Base-by-base conservation (phyloP, 163 green algal genomes). In the Chlorella variabilis region DNA sequence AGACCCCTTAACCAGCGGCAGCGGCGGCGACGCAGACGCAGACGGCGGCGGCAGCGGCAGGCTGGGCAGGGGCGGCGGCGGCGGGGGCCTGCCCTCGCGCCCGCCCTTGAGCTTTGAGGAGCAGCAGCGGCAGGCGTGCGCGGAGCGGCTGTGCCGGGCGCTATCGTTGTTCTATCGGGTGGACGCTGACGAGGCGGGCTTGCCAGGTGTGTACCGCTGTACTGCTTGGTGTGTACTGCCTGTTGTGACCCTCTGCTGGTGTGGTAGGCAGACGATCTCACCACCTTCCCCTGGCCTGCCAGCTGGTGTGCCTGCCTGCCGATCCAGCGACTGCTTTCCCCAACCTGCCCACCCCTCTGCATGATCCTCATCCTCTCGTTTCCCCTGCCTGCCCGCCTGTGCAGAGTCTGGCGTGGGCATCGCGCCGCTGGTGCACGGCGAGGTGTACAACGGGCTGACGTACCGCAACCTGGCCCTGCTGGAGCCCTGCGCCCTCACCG, bases 361-460 rank as follows among this genome's bases (percentile, higher is more conserved):
- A 68, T 68, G 21, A 68, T 18, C 59, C 63, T 45, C n/a, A 15
- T 67, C 45, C 36, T 61, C 4, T 7, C 68, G 27, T n/a, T 15
- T 23, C 41, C 23, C 66, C 25, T 11, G n/a, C 68, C 68, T 25
- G 11, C 27, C 27, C 29, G 1, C 18, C 45, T 70, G 36, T 41
- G 21, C 69, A 77, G 74, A 65, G 23, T 41, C 33, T 4, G 70
- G 15, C 1, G 21, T 85, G 31, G 85, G 85, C 5, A 62, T 41
- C 0, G 59, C 83, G 20, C 85, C 77, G 4, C 75, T 89, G 31
- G 68, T 82, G 71, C 59, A 71, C 29, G 82, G 81, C 0, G 56
- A 85, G 41, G 68, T 87, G 23, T 84, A 54, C 27, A 70, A 70
- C 1, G 82, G 75, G 3, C 69, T 89, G 0, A 79, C 45, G 6